Conservation (phyloP, 1,139 yeast genomes). For the Taphrina communis region DNA sequence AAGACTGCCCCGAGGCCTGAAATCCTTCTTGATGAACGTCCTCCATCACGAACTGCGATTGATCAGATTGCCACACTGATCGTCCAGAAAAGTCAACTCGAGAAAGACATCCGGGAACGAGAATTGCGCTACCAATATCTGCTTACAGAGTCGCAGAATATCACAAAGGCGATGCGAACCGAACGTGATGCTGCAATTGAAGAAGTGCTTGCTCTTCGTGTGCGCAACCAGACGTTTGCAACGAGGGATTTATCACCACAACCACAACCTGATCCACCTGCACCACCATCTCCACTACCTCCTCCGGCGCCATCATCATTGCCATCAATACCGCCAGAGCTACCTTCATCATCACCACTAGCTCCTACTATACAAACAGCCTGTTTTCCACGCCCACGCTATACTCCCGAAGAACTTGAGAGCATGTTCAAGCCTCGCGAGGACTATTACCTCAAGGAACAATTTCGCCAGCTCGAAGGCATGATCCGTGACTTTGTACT, state of each 20-base stretch:
- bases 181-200: constrained; percentile 27
- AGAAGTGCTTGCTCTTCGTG: constrained; percentile 2
- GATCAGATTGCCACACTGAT: constrained; percentile 35
- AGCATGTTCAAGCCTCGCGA: constrained; percentile 23
- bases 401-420: constrained; percentile 3
- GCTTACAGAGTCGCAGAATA: constrained; percentile 28
- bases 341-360: not conserved
- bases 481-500: constrained; percentile 24
- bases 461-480: constrained; percentile 18
- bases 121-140: constrained; percentile 20
- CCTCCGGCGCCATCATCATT: too few species aligned
- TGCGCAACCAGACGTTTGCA: not conserved
- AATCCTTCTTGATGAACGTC: not conserved
- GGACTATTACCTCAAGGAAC: constrained; percentile 24
- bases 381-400: not conserved
- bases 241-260: not conserved
- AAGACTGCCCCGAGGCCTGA: not conserved
- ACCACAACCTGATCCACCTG: not conserved
- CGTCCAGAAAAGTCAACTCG: constrained; percentile 35
- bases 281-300: too few species aligned
- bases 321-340: too few species aligned
- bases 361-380: not conserved
- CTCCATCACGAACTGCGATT: not conserved
- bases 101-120: constrained; percentile 23
- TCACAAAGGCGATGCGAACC: constrained; percentile 29